Percentiles rank a stretch among this genome's conserved stretches.
phyloP scores from a whole-genome alignment of 2,329 filamentous ascomycete species.

The Lasiodiplodia gonubiensis region DNA sequence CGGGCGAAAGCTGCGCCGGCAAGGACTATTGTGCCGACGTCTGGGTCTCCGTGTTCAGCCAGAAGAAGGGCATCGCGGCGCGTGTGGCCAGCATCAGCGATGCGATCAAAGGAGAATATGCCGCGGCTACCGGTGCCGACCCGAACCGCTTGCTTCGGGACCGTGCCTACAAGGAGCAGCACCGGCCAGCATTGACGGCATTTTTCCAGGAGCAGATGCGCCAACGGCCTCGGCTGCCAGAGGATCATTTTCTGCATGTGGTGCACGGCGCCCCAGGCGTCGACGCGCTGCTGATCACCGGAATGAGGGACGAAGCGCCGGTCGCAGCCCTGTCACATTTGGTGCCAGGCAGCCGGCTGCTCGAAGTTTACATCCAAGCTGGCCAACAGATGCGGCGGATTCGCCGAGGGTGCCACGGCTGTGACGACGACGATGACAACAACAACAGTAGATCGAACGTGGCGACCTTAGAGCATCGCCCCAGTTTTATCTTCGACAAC shows the following conservation, averaged over 20 bases:
- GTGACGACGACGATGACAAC: slow-evolving; percentile 27
- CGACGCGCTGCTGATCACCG: slow-evolving; percentile 66
- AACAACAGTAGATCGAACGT: slow-evolving; percentile 33
- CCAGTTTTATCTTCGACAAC: slow-evolving; percentile 61
- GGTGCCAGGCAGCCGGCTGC: slow-evolving; percentile 57
- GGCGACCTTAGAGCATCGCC: slow-evolving; percentile 41
- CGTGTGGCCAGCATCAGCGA: slow-evolving; percentile 63
- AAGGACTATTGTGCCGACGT: slow-evolving; percentile 65
- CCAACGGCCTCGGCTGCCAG: slow-evolving; percentile 53
- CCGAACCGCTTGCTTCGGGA: slow-evolving; percentile 56
- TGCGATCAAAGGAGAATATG: slow-evolving; percentile 63
- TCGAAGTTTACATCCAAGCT: slow-evolving; percentile 60
- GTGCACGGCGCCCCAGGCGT: slow-evolving; percentile 50
- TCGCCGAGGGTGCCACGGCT: slow-evolving; percentile 41
- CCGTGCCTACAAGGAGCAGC: slow-evolving; percentile 67
- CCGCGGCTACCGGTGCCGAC: slow-evolving; percentile 55
- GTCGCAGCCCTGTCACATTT: slow-evolving; percentile 61
- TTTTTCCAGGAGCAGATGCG: slow-evolving; percentile 58
- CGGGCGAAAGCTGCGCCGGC: slow-evolving; percentile 59
- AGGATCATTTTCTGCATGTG: slow-evolving; percentile 58
- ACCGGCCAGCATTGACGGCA: slow-evolving; percentile 58
- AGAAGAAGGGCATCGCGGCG: slow-evolving; percentile 42
- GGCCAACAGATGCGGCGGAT: slow-evolving; percentile 44
- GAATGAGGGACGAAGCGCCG: slow-evolving; percentile 67
- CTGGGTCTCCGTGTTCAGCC: slow-evolving; percentile 56